Evolutionary conservation across 164 flowering plant species (phyloP), one percentile per base, ranked within the genome.

Genomic region (Umbellularia californica): DNA sequence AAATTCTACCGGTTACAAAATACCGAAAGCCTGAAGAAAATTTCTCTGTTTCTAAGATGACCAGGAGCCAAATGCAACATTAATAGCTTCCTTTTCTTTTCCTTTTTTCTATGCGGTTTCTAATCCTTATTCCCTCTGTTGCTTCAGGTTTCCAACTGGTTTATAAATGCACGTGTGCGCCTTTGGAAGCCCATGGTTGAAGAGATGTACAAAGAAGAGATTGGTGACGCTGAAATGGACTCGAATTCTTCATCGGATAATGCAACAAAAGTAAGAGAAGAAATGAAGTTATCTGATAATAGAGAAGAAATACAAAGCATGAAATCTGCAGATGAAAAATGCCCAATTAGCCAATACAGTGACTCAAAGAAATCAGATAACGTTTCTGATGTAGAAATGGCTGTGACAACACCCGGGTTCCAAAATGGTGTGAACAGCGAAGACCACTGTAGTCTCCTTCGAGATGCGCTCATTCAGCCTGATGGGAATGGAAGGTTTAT

Each of bases 111-210:
- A 9, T 41, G 47, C 11, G 47, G 47, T 27, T 24, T 72, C 60
- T 50, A 23, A 30, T 30, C 64, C 28, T 58, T 7, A 30, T 63
- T 69, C 41, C 17, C 58, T 75, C n/a, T 60, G 60, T 69, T 74
- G 52, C 12, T 65, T 83, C 82, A 94, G 98, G 98, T 94, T 20
- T 94, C 98, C 65, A 94, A 94, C 80, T 94, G 98, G 98, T 94
- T 92, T 82, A 94, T 94, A 74, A 92, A 94, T 83, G 97, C 97
- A 33, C 86, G 98, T 3, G 98, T 94, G 70, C 90, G 98, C 50
- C 94, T 94, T 35, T 94, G 98, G 98, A 94, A 94, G 85, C 97
- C 98, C 28, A 92, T 94, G 98, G 97, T 94, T 3, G 97, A 94
- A 81, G 98, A 94, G 79, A 94, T 94, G 97, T 92, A 94, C 87